Conservation (phyloP, 805 yeast genomes). For the Zygoascus tannicola region DNA sequence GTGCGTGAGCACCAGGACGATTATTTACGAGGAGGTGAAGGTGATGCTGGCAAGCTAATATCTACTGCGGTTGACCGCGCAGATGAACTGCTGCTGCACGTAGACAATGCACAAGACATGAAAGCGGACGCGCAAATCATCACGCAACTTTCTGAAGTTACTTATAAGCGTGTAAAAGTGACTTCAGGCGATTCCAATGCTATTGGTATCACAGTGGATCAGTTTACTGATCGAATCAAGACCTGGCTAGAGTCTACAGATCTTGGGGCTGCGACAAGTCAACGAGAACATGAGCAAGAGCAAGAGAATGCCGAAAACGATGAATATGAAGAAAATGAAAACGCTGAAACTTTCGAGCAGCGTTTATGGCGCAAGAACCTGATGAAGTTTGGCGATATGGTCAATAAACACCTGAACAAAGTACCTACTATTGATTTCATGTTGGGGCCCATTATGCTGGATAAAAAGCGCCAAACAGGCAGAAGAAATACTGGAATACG, state of each 20-base stretch:
- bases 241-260: background rate
- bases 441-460: slow-evolving; percentile 61
- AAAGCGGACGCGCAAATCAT: slow-evolving; percentile 5
- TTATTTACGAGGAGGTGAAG: slow-evolving; percentile 1
- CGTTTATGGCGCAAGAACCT: background rate
- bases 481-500: background rate
- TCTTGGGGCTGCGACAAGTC: background rate
- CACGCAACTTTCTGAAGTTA: slow-evolving; percentile 6
- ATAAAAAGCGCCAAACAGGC: slow-evolving; percentile 33
- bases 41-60: background rate
- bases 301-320: background rate
- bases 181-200: background rate
- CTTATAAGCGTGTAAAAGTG: background rate
- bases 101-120: background rate
- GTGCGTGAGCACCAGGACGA: background rate
- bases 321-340: background rate
- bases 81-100: background rate
- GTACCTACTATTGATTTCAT: slow-evolving; percentile 51
- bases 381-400: slow-evolving; percentile 4
- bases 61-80: background rate
- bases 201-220: slow-evolving; percentile 2
- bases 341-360: background rate
- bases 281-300: too few species aligned
- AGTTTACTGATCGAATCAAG: background rate
- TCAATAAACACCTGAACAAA: slow-evolving; percentile 29